Evolutionary conservation across 2,329 filamentous ascomycete genomes (phyloP).

Genomic region (Scytalidium lignicola): DNA sequence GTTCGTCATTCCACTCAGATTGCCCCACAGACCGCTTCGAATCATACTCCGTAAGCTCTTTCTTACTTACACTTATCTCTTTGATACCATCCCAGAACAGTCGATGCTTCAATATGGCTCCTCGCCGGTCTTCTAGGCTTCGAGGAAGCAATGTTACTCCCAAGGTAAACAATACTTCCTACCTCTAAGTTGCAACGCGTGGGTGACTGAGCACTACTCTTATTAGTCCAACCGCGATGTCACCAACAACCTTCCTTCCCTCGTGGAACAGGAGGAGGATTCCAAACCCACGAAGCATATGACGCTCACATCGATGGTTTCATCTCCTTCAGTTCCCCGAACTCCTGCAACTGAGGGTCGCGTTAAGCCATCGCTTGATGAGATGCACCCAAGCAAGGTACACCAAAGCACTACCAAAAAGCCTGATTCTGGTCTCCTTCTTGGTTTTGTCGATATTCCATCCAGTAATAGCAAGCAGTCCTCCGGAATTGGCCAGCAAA

Average conservation of each 20-base stretch:
- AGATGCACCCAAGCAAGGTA: conserved; percentile 88
- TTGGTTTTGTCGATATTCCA: conserved; percentile 73
- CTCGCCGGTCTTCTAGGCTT: conserved; percentile 27
- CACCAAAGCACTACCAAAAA: conserved; percentile 70
- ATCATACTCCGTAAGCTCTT: neutral
- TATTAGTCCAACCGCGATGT: conserved; percentile 13
- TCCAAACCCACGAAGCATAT: conserved; percentile 11
- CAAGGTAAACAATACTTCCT: conserved; percentile 19
- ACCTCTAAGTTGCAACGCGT: neutral
- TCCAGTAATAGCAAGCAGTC: conserved; percentile 32
- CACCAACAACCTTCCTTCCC: conserved; percentile 18
- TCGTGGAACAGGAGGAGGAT: conserved; percentile 26
- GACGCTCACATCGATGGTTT: conserved; percentile 17
- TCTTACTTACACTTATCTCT: neutral
- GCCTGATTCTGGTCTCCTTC: conserved; percentile 71
- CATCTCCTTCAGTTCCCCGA: conserved; percentile 21
- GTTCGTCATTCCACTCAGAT: neutral
- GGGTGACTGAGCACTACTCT: conserved; percentile 2
- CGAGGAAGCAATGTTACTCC: conserved; percentile 20
- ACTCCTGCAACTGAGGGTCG: conserved; percentile 63
- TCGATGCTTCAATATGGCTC: conserved; percentile 7
- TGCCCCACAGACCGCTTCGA: neutral
- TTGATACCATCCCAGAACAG: neutral
- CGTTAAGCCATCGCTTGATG: conserved; percentile 65
- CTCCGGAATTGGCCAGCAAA: conserved; percentile 46